A percentile compares a stretch with the other conserved stretches of the same genome.
These are phyloP conservation scores for Polygonum aviculare DNA, from an alignment of 148 eudicot genomes.

Conservation along the genomic window DNA sequence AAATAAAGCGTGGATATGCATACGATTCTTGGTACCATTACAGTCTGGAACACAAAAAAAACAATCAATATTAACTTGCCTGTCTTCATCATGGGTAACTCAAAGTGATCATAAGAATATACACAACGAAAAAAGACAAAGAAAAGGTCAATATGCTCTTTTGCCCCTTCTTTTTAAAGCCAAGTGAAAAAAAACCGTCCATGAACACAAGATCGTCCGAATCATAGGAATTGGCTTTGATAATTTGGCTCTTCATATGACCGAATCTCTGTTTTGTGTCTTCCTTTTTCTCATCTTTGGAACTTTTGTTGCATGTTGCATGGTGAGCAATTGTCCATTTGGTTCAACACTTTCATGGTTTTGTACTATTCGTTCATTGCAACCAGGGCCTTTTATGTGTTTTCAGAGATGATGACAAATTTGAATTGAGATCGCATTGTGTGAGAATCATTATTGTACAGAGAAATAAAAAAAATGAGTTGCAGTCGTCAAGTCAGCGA, in stretches of 20 bases:
- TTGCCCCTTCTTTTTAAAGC: background rate
- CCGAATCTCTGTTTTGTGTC: background rate
- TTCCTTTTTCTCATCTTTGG: background rate
- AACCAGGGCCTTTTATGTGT: no score
- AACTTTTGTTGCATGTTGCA: slow-evolving; percentile 6
- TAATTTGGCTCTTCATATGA: slow-evolving; percentile 3
- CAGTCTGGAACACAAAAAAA: slow-evolving; percentile 6
- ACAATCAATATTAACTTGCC: background rate
- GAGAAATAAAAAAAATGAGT: no score
- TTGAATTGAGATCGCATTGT: no score
- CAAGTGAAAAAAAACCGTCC: background rate
- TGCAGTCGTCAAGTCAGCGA: no score
- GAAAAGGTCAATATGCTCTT: background rate
- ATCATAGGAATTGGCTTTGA: background rate
- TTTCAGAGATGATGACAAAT: no score
- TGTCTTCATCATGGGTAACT: background rate
- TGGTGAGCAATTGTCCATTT: background rate
- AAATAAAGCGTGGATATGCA: background rate
- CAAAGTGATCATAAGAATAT: slow-evolving; percentile 1
- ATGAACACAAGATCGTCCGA: background rate
- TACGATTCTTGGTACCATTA: background rate
- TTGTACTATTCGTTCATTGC: background rate
- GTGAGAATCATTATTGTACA: no score
- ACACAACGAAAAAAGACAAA: background rate
- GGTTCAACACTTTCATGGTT: background rate